Conservation (phyloP, 2,329 filamentous ascomycete species). For the Ophiostoma ips region DNA sequence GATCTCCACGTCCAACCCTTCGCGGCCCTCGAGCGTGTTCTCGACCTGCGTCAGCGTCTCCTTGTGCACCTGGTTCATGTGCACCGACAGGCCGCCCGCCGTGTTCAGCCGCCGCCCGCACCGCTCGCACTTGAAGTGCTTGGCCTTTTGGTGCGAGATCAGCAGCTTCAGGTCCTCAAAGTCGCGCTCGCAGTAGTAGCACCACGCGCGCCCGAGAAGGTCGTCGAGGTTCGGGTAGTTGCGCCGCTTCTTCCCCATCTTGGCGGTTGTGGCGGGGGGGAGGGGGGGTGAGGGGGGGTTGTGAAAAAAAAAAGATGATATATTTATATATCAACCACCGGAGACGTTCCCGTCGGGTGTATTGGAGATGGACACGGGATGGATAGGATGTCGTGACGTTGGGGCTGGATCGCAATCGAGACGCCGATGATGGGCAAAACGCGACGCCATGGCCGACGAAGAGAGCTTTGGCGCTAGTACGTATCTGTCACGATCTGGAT, state of each 20-base stretch:
- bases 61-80: constrained; percentile 98
- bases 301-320: too few relatives aligned
- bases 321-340: too few relatives aligned
- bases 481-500: neutral
- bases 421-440: too few relatives aligned
- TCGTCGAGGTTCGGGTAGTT: constrained; percentile 78
- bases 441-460: neutral
- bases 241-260: constrained; percentile 84
- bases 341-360: too few relatives aligned
- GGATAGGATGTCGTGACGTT: neutral
- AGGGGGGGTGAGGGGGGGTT: neutral
- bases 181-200: constrained; percentile 98
- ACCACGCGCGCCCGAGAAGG: constrained; percentile 78
- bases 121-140: constrained; percentile 94
- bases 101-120: constrained; percentile 84
- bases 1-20: constrained; percentile 82
- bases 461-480: neutral
- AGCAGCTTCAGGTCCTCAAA: constrained; percentile 96
- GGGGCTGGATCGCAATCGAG: neutral
- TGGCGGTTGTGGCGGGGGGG: constrained; percentile 14
- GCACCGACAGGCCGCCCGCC: constrained; percentile 86
- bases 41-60: constrained; percentile 77
- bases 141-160: constrained; percentile 96
- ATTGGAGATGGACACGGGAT: too few relatives aligned
- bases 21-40: constrained; percentile 78